phyloP scores from a whole-genome alignment of 2,329 filamentous ascomycete species.

The Verruconis gallopava region DNA sequence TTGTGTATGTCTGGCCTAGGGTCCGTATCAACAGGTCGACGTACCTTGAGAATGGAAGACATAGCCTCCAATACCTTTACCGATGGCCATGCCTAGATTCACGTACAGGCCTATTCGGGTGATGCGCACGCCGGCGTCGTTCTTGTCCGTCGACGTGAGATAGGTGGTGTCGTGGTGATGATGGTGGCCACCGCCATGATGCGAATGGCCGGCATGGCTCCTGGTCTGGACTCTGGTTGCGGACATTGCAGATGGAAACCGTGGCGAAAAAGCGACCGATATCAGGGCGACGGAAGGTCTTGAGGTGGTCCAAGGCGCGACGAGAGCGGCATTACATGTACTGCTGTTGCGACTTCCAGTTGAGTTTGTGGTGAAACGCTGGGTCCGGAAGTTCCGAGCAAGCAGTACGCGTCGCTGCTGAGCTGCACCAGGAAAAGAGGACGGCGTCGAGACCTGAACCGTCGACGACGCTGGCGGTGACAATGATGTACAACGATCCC shows the following conservation, averaged over 20 bases:
- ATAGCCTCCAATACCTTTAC: conserved; percentile 85
- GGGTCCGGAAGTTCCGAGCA: neutral
- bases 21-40: neutral
- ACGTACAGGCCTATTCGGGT: conserved; percentile 79
- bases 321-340: no score
- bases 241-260: neutral
- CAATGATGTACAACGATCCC: no score
- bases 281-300: no score
- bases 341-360: no score
- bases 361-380: no score
- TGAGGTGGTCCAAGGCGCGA: no score
- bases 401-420: neutral
- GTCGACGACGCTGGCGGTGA: no score
- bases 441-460: neutral
- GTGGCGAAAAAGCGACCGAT: no score
- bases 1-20: neutral
- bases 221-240: neutral
- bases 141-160: conserved; percentile 68
- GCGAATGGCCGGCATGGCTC: conserved; percentile 1
- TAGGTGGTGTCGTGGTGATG: conserved; percentile 80
- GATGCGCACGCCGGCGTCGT: conserved; percentile 86
- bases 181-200: conserved; percentile 48
- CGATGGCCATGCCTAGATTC: conserved; percentile 87
- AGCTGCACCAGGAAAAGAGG: neutral
- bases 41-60: conserved; percentile 74